These are phyloP conservation scores for Zostera marina DNA, from an alignment of 116 monocot species.

Conservation along the genomic window DNA sequence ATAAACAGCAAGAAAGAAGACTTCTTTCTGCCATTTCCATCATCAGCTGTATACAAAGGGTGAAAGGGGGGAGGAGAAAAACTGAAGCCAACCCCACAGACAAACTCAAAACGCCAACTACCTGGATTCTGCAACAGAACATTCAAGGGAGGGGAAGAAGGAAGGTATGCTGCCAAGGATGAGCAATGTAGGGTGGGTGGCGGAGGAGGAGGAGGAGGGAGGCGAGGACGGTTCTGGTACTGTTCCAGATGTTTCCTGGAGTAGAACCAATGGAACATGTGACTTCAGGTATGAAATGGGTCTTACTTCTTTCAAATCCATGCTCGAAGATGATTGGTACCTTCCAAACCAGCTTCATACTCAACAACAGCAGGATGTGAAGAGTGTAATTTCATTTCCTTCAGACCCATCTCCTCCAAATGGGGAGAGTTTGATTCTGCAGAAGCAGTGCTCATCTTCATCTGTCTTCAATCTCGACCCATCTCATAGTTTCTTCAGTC, in stretches of 20 bases:
- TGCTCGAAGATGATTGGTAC: slow-evolving; percentile 55
- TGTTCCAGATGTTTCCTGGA: slow-evolving; percentile 1
- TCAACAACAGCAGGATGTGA: slow-evolving; percentile 4
- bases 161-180: neutral
- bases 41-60: neutral
- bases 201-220: neutral
- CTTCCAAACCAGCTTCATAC: slow-evolving; percentile 5
- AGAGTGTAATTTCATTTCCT: slow-evolving; percentile 6
- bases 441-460: slow-evolving; percentile 21
- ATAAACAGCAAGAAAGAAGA: too few relatives aligned
- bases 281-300: slow-evolving; percentile 16
- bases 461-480: slow-evolving; percentile 24
- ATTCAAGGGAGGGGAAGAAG: neutral
- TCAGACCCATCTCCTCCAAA: slow-evolving; percentile 1
- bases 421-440: slow-evolving; percentile 12
- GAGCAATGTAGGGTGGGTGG: slow-evolving; percentile 3
- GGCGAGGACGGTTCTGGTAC: neutral
- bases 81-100: neutral
- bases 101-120: neutral
- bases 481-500: slow-evolving; percentile 17
- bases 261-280: slow-evolving; percentile 4
- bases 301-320: slow-evolving; percentile 33
- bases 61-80: neutral
- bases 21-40: neutral
- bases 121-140: too few relatives aligned